Evolutionary conservation across 257 asterid species (phyloP).

Genomic region (Gardenia jasminoides): DNA sequence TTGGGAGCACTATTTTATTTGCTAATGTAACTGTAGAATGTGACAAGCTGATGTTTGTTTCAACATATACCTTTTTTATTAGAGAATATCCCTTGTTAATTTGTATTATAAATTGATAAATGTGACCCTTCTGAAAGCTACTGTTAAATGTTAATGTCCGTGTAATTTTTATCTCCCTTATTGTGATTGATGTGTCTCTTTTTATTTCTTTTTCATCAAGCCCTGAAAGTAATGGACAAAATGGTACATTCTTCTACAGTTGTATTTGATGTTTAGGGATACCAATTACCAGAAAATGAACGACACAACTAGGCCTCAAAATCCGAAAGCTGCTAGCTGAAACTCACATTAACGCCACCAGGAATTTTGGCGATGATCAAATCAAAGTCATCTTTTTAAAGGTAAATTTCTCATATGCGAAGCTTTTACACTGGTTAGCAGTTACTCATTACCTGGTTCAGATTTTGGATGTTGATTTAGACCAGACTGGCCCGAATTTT

Average conservation of each 20-base stretch:
- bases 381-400: no score
- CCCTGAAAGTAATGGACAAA: not conserved
- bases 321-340: no score
- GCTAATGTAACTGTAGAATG: not conserved
- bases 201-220: not conserved
- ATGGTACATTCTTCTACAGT: not conserved
- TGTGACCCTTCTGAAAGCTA: slow-evolving; percentile 13
- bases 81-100: not conserved
- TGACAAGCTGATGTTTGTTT: not conserved
- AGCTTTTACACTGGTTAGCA: no score
- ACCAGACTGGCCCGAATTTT: no score
- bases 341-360: no score
- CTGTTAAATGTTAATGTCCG: slow-evolving; percentile 1
- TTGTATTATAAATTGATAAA: not conserved
- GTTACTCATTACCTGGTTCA: no score
- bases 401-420: no score
- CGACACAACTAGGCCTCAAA: no score
- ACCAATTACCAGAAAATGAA: not conserved
- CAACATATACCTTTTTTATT: not conserved
- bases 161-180: not conserved
- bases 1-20: slow-evolving; percentile 10
- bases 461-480: no score
- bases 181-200: slow-evolving; percentile 2
- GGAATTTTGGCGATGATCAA: no score
- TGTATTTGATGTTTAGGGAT: not conserved